Base-by-base conservation (phyloP, 192 early-diverging fungal genomes). In the Linderina pennispora region DNA sequence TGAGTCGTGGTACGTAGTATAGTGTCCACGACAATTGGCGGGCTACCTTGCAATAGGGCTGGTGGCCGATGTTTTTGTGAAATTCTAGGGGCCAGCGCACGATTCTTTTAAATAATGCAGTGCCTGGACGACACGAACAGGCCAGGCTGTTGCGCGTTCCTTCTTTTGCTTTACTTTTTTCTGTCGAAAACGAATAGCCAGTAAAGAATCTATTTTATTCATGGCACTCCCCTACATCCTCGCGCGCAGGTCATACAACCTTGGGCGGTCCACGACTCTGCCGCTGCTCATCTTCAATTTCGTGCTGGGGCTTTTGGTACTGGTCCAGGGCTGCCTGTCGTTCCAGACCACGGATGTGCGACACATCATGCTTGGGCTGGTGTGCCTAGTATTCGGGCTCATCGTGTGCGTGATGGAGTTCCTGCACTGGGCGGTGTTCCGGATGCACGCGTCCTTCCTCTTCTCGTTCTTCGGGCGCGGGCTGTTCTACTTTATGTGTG, bases 381-480 rank as follows among this genome's bases (percentile, higher is more conserved):
- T 39, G 43, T 67, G 51, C 13, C 46, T 67, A 33, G 26, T 67
- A 13, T 33, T 50, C 14, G 64, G 64, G 1, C 25, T 54, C 3
- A 18, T 55, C 19, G 18, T 52, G 14, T 11, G 39, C 6, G 18
- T 37, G 8, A 42, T 45, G 22, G 64, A 67, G 53, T 24, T 60
- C 40, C n/a, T 67, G 15, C 64, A 67, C 40, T 37, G 58, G 21
- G 65, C 53, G 1, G 58, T 47, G 10, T 10, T 68, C 43, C 65
- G 65, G 22, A 56, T 61, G 65, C 51, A 62, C 46, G 59, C 51
- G 16, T 50, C 66, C 34, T 58, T 69, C 21, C 32, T 69, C 31
- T 69, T 62, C 21, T 62, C 58, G 19, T 69, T 58, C 40, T 50
- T 51, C 21, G 66, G 66, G 2, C 66, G 66, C 13, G 66, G 66